Percentiles rank a stretch among this genome's conserved stretches.
phyloP scores from a whole-genome alignment of 1,284 basidiomycete genomes.

The Porogramme epimiltina region DNA sequence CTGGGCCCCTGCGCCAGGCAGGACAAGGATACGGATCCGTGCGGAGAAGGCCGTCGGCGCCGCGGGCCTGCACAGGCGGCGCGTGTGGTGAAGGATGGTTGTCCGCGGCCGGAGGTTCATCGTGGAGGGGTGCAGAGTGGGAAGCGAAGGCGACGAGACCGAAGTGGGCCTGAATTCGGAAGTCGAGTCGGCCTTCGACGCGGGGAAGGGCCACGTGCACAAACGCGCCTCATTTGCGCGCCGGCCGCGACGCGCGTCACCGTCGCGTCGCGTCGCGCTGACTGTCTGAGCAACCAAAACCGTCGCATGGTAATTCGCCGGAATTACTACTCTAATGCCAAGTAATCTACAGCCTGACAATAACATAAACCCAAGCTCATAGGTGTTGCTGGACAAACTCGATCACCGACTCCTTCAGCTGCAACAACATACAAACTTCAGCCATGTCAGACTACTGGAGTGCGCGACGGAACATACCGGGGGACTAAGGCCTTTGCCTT shows the following conservation, averaged over 20 bases:
- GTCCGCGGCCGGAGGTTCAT: conserved; percentile 17
- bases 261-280: neutral
- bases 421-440: neutral
- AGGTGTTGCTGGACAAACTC: conserved; percentile 23
- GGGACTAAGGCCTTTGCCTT: conserved; percentile 68
- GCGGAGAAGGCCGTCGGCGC: neutral
- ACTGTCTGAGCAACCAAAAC: neutral
- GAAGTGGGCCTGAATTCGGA: neutral
- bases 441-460: neutral
- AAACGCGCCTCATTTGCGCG: conserved; percentile 1
- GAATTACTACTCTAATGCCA: too few species aligned
- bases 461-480: conserved; percentile 47
- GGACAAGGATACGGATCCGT: conserved; percentile 6
- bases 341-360: neutral
- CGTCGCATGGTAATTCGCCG: too few species aligned
- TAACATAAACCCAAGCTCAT: neutral
- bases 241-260: conserved; percentile 1
- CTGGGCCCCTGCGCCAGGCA: neutral
- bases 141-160: neutral
- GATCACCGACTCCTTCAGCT: conserved; percentile 33
- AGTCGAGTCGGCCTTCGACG: conserved; percentile 6
- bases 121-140: neutral
- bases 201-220: conserved; percentile 15
- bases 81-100: conserved; percentile 9
- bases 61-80: conserved; percentile 8